Conservation (phyloP, 2,329 filamentous ascomycete species). For the Apiospora aurea region DNA sequence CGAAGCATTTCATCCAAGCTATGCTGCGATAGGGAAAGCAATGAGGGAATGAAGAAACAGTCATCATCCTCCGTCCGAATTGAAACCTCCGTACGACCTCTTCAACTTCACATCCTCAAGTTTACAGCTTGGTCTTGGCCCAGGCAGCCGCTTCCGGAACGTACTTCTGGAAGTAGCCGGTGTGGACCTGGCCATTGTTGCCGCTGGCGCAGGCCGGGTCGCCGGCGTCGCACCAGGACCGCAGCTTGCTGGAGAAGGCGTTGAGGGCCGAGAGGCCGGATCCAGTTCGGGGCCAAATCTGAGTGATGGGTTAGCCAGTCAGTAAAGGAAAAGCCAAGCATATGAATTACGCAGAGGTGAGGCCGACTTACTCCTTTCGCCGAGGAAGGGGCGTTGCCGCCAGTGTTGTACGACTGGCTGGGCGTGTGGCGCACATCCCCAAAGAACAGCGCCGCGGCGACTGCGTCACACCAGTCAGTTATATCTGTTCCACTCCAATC, state of each 20-base stretch:
- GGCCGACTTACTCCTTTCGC: conserved; percentile 1
- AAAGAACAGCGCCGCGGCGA: conserved; percentile 18
- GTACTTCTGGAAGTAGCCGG: conserved; percentile 20
- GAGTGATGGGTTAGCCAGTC: too few relatives aligned
- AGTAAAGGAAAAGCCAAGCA: too few relatives aligned
- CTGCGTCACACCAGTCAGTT: neutral
- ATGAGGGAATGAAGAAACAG: too few relatives aligned
- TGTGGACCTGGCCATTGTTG: conserved; percentile 6
- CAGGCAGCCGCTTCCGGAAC: conserved; percentile 13
- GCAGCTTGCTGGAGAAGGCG: conserved; percentile 15
- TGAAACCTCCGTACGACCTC: neutral
- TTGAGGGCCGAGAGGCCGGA: conserved; percentile 17
- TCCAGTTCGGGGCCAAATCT: conserved; percentile 28
- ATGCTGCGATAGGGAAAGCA: too few relatives aligned
- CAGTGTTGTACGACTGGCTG: conserved; percentile 18
- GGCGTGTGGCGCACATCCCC: conserved; percentile 17
- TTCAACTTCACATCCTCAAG: neutral
- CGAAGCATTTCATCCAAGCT: neutral
- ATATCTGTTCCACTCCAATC: neutral
- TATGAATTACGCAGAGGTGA: too few relatives aligned
- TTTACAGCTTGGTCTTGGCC: conserved; percentile 21
- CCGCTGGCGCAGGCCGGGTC: conserved; percentile 23
- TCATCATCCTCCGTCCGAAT: too few relatives aligned
- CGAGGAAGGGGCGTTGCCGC: conserved; percentile 12
- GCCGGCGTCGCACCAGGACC: conserved; percentile 25